Evolutionary conservation across 116 monocot genomes (phyloP).

Genomic region (Zostera marina): DNA sequence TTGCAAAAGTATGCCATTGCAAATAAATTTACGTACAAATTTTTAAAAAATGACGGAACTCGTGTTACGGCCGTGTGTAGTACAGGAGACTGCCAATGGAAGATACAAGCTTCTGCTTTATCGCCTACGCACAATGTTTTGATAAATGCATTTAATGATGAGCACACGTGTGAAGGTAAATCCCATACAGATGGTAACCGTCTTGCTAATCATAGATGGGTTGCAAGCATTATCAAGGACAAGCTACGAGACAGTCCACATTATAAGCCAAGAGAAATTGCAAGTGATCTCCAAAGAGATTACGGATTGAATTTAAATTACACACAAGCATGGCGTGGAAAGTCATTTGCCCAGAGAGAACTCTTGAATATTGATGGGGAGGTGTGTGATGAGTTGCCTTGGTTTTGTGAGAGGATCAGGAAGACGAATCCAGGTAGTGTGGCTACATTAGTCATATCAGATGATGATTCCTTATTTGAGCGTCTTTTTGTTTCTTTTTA

Average conservation of each 20-base stretch:
- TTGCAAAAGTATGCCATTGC: conserved; percentile 79
- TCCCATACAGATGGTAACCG: conserved; percentile 23
- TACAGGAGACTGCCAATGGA: conserved; percentile 57
- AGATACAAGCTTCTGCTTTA: conserved; percentile 52
- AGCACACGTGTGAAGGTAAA: conserved; percentile 41
- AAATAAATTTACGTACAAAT: conserved; percentile 51
- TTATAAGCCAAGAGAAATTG: conserved; percentile 65
- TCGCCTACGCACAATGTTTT: conserved; percentile 36
- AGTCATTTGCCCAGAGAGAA: conserved; percentile 50
- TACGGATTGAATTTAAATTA: conserved; percentile 69
- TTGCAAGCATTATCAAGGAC: conserved; percentile 72
- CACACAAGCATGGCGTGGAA: conserved; percentile 71
- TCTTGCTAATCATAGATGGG: conserved; percentile 48
- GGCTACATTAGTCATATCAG: conserved; percentile 25
- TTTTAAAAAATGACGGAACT: conserved; percentile 58
- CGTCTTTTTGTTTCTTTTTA: conserved; percentile 66
- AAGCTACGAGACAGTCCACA: conserved; percentile 45
- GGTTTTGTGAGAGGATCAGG: conserved; percentile 59
- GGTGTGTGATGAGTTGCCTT: conserved; percentile 44
- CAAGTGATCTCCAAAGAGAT: conserved; percentile 50
- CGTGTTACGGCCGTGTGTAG: conserved; percentile 64
- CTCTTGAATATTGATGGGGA: conserved; percentile 45
- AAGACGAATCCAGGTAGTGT: conserved; percentile 79
- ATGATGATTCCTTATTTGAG: conserved; percentile 33
- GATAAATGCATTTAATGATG: conserved; percentile 41